These are phyloP conservation scores for Remersonia thermophila DNA, from an alignment of 2,329 filamentous ascomycete species.

Conservation along the genomic window DNA sequence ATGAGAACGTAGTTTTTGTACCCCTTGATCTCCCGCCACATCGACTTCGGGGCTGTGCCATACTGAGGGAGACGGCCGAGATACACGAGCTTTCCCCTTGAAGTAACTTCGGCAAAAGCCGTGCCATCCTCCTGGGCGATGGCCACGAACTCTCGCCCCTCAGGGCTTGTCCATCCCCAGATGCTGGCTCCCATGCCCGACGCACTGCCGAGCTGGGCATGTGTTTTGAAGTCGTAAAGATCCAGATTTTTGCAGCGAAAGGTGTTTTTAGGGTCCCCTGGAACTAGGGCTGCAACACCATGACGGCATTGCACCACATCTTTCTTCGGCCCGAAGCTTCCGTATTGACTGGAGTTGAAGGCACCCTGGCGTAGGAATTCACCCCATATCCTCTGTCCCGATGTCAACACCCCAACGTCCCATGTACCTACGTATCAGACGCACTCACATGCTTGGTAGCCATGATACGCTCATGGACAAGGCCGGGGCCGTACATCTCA, in stretches of 20 bases:
- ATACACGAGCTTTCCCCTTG: constrained; percentile 32
- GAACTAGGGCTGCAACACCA: constrained; percentile 31
- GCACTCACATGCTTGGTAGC: constrained; percentile 10
- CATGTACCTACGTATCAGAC: neutral
- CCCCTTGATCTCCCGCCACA: constrained; percentile 31
- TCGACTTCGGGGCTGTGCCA: constrained; percentile 21
- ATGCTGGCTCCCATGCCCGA: constrained; percentile 26
- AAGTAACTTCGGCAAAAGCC: constrained; percentile 35
- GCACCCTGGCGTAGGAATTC: constrained; percentile 6
- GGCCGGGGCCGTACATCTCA: constrained; percentile 10
- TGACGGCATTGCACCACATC: constrained; percentile 25
- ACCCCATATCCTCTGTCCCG: constrained; percentile 8
- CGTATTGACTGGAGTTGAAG: constrained; percentile 12
- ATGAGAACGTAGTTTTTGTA: constrained; percentile 30
- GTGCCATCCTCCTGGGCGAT: constrained; percentile 38
- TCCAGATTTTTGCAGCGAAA: constrained; percentile 35
- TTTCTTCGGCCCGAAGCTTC: constrained; percentile 5
- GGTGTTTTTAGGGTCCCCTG: constrained; percentile 34
- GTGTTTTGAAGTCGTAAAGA: constrained; percentile 42
- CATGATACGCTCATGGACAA: constrained; percentile 11
- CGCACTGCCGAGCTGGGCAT: constrained; percentile 38
- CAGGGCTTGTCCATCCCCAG: constrained; percentile 36
- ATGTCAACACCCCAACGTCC: neutral
- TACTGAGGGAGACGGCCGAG: constrained; percentile 34
- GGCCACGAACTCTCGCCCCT: constrained; percentile 37